These are phyloP conservation scores for Amanita rimosa DNA, from an alignment of 768 basidiomycete species.

Conservation along the genomic window DNA sequence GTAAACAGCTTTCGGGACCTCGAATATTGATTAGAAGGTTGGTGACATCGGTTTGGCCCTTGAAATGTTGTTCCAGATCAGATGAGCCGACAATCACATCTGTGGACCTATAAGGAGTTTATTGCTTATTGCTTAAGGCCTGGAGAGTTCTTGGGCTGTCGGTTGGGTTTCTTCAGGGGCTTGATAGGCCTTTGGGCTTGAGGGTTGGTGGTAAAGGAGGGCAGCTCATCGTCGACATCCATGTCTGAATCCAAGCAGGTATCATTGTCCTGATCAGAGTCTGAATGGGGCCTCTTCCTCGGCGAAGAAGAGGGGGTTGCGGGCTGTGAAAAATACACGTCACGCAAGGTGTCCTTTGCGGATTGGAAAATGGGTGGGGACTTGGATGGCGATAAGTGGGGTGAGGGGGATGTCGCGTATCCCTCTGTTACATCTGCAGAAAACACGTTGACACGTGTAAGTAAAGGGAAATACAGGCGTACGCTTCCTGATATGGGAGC, in stretches of 20 bases:
- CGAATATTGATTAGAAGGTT: not conserved
- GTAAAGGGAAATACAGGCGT: not conserved
- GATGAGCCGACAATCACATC: not conserved
- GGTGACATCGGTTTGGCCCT: not conserved
- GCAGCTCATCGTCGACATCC: slow-evolving; percentile 1
- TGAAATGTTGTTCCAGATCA: not conserved
- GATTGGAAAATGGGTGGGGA: slow-evolving; percentile 34
- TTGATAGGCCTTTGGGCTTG: not conserved
- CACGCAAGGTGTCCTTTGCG: slow-evolving; percentile 43
- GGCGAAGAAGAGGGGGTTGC: slow-evolving; percentile 7
- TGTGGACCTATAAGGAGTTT: not conserved
- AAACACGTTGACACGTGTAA: not conserved
- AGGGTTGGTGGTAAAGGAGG: not conserved
- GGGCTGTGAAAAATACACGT: slow-evolving; percentile 21
- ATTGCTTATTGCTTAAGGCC: not conserved
- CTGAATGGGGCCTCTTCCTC: slow-evolving; percentile 27
- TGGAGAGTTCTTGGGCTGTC: not conserved
- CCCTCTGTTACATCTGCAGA: slow-evolving; percentile 50
- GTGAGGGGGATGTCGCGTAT: slow-evolving; percentile 27
- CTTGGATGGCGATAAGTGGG: slow-evolving; percentile 29
- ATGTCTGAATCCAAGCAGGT: not conserved
- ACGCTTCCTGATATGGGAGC: slow-evolving; percentile 54
- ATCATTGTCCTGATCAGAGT: slow-evolving; percentile 9
- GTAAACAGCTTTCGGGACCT: not conserved
- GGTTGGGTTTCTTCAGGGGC: not conserved